Percentiles rank a stretch among this genome's conserved stretches.
Conservation (phyloP, 495 filamentous ascomycete genomes). For the Penicillium argentinense region DNA sequence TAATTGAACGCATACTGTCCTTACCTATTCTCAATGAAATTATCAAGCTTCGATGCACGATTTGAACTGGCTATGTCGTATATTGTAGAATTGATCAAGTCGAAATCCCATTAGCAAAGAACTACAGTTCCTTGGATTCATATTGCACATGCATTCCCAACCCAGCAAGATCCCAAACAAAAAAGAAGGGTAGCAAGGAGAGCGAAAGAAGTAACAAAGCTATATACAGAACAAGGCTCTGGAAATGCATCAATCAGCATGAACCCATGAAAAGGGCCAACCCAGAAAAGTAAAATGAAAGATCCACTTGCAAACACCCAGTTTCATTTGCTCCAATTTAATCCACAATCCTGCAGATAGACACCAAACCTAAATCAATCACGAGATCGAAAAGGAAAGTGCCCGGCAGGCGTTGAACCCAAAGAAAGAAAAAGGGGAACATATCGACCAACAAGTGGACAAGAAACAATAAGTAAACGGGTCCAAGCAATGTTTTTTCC, state of each 20-base stretch:
- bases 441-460: neutral
- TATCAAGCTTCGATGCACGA: no score
- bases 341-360: neutral
- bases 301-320: neutral
- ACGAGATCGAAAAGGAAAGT: neutral
- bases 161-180: neutral
- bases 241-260: no score
- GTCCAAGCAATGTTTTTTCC: slow-evolving; percentile 10
- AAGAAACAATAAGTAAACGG: slow-evolving; percentile 3
- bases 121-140: neutral
- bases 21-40: no score
- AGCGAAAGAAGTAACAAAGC: neutral
- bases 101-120: slow-evolving; percentile 1
- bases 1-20: no score
- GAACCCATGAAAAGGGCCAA: no score
- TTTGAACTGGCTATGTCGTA: no score
- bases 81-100: no score
- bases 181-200: neutral
- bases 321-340: neutral
- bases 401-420: neutral
- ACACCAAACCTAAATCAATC: neutral
- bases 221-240: no score
- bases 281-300: neutral
- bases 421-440: neutral
- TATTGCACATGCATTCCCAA: neutral